Conservation (phyloP, 176 grass and related monocot genomes). For the Hyparrhenia diplandra region DNA sequence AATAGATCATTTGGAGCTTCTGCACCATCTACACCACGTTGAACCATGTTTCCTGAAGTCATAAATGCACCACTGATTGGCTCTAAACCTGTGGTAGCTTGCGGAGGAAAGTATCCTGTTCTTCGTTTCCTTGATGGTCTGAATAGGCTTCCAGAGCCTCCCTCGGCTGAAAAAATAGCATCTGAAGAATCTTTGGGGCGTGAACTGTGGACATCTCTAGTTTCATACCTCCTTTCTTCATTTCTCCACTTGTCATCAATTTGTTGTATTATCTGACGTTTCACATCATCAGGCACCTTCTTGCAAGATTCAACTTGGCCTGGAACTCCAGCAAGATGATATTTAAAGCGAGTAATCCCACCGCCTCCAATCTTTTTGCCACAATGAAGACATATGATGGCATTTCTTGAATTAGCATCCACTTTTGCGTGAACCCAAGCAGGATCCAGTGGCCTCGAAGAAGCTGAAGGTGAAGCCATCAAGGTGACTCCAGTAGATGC, state of each 20-base stretch:
- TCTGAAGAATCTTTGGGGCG: not conserved
- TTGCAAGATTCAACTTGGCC: constrained; percentile 46
- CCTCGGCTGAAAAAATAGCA: constrained; percentile 12
- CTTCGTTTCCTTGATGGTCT: constrained; percentile 33
- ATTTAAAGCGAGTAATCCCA: constrained; percentile 46
- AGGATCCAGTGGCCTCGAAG: constrained; percentile 34
- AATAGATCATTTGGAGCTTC: constrained; percentile 33
- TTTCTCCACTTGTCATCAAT: constrained; percentile 24
- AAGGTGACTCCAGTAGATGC: not conserved
- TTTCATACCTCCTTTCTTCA: constrained; percentile 38
- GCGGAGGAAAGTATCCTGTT: constrained; percentile 12
- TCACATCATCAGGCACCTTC: constrained; percentile 46
- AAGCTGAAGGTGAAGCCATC: constrained; percentile 29
- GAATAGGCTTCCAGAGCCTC: constrained; percentile 18
- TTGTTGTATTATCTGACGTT: constrained; percentile 35
- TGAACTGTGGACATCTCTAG: not conserved
- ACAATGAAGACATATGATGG: constrained; percentile 45
- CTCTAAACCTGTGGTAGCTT: constrained; percentile 15
- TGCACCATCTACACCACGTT: not conserved
- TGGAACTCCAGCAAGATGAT: constrained; percentile 57
- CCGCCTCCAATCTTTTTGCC: constrained; percentile 38
- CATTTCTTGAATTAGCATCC: constrained; percentile 20
- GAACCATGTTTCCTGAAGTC: constrained; percentile 6
- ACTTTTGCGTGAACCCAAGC: constrained; percentile 53
- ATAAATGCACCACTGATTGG: constrained; percentile 3